Percentiles rank a stretch among this genome's conserved stretches.
Conservation (phyloP, 2,329 filamentous ascomycete species). For the Emmonsiellopsis sp. region DNA sequence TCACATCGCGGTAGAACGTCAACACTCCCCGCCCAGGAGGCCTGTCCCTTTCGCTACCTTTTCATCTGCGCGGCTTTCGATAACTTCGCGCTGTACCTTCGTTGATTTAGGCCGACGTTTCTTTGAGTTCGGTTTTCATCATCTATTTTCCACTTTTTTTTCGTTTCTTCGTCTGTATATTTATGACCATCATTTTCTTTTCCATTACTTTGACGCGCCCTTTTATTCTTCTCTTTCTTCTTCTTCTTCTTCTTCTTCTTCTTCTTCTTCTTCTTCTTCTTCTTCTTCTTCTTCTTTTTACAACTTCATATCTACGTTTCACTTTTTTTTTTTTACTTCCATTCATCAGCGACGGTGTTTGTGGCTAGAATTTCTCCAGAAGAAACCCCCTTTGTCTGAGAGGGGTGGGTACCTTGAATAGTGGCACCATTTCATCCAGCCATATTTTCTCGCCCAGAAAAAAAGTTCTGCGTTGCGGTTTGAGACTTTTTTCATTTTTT, state of each 20-base stretch:
- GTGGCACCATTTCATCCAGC: too few relatives aligned
- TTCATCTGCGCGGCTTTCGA: too few relatives aligned
- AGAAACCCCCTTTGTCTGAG: too few relatives aligned
- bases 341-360: background rate
- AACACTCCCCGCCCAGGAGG: too few relatives aligned
- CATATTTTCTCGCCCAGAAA: too few relatives aligned
- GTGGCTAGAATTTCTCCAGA: background rate
- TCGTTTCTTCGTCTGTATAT: background rate
- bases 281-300: background rate
- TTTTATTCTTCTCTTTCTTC: background rate
- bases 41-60: too few relatives aligned
- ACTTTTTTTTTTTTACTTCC: background rate
- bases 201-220: background rate
- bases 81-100: too few relatives aligned
- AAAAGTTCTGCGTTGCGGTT: too few relatives aligned
- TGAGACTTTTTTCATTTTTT: too few relatives aligned
- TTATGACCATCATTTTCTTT: background rate
- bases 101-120: background rate
- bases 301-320: background rate
- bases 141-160: background rate
- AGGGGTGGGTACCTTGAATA: too few relatives aligned
- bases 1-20: too few relatives aligned
- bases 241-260: background rate
- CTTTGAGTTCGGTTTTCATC: background rate
- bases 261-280: too few relatives aligned